Evolutionary conservation across 228 moss, liverwort and hornwort genomes (phyloP), one percentile per base, ranked within the genome.

Genomic region (Sphagnum fallax): DNA sequence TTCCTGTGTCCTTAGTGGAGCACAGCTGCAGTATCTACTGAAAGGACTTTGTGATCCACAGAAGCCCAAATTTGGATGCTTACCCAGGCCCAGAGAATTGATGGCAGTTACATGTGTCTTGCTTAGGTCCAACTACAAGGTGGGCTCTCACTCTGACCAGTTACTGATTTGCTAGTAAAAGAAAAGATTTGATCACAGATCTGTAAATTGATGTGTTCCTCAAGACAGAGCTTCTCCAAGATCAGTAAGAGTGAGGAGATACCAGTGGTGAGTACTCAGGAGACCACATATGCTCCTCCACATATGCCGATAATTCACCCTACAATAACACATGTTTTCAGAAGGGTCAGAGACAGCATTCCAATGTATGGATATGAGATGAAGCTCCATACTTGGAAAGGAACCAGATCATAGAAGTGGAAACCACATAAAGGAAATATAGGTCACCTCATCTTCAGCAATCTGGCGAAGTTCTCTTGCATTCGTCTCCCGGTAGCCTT

Each of bases 261-360:
- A 92, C 92, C 72, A 95, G 75, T 11, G 95, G 86, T 12, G 95
- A 90, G 75, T 95, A 95, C 73, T 84, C 84, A 14, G 95, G 92
- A 8, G 77, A 82, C 95, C 95, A 95, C 95, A 95, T 95, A 18
- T 91, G 73, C 50, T 72, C 65, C 63, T 77, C 67, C 9, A 95
- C 69, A 62, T 80, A 89, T 18, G 63, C 67, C 71, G 61, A 64
- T 67, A 80, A 47, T 16, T 79, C 50, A n/a, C 51, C 74, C 64
- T 71, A 75, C 67, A 74, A 47, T 65, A 11, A n/a, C 11, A 72
- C 65, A 32, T 32, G 32, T 32, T 32, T 32, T 32, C 32, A 32
- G 32, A 53, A 4, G 12, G 14, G 5, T 1, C 4, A 51, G 49
- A 61, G 60, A 62, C 48, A 14, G 5, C 15, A 9, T 32, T 11